Evolutionary conservation across 2,329 filamentous ascomycete species (phyloP).

Genomic region (Ophiocordyceps sinensis): DNA sequence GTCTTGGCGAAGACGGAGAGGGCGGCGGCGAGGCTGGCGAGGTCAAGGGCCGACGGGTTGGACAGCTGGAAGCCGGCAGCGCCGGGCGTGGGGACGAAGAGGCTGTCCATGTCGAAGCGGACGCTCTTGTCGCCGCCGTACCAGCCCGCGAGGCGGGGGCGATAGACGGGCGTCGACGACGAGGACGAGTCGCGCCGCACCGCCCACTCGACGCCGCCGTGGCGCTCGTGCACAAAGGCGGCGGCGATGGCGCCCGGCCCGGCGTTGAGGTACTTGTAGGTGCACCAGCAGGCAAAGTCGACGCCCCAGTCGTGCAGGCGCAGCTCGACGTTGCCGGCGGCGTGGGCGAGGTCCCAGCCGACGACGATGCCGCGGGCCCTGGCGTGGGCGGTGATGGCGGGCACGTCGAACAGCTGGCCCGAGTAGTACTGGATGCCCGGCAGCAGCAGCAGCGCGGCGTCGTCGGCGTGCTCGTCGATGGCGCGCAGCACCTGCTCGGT

Average conservation of each 20-base stretch:
- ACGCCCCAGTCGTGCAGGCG: slow-evolving; percentile 77
- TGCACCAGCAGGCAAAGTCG: slow-evolving; percentile 87
- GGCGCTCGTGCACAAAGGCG: slow-evolving; percentile 64
- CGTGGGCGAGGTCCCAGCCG: slow-evolving; percentile 83
- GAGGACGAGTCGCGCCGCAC: slow-evolving; percentile 9
- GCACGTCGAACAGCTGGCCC: slow-evolving; percentile 76
- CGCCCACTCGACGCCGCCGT: slow-evolving; percentile 41
- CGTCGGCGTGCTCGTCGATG: slow-evolving; percentile 61
- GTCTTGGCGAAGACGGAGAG: slow-evolving; percentile 63
- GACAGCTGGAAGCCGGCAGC: slow-evolving; percentile 75
- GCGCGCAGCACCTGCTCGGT: slow-evolving; percentile 57
- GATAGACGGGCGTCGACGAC: slow-evolving; percentile 24
- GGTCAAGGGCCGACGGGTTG: slow-evolving; percentile 66
- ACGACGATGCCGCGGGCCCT: slow-evolving; percentile 56
- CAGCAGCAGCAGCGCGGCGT: slow-evolving; percentile 62
- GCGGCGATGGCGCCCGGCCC: slow-evolving; percentile 73
- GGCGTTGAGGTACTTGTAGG: slow-evolving; percentile 86
- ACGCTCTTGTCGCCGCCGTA: slow-evolving; percentile 69
- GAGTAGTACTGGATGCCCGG: slow-evolving; percentile 89
- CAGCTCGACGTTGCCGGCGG: slow-evolving; percentile 69
- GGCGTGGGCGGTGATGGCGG: slow-evolving; percentile 63
- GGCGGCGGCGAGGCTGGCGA: slow-evolving; percentile 59
- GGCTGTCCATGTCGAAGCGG: slow-evolving; percentile 73
- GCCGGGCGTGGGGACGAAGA: slow-evolving; percentile 62
- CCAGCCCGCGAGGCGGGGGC: slow-evolving; percentile 65